phyloP scores from a whole-genome alignment of 352 stramenopile genomes.

The Pythium brachiatum region DNA sequence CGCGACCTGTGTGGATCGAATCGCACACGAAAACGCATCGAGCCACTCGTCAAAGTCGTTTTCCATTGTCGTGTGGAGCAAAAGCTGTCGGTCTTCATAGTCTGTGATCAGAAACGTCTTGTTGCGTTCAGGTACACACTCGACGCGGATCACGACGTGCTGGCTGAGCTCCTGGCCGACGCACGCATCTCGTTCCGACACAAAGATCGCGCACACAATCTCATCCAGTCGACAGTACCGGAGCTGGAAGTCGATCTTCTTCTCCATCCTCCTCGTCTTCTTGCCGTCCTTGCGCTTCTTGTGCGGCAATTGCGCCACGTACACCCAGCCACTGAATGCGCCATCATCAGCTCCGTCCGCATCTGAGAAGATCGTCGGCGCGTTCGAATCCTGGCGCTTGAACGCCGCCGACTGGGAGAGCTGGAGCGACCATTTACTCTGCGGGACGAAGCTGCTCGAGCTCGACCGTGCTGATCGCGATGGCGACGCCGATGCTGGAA shows the following conservation, averaged over 20 bases:
- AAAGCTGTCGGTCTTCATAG: conserved; percentile 40
- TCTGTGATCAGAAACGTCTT: conserved; percentile 45
- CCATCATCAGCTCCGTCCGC: not conserved
- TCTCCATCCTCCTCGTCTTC: not conserved
- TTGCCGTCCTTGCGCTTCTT: not conserved
- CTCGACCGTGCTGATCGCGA: not conserved
- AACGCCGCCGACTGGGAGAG: not conserved
- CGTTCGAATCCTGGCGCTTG: not conserved
- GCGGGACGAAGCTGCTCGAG: not conserved
- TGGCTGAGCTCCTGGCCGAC: conserved; percentile 15
- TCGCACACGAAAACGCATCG: conserved; percentile 33
- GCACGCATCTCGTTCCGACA: conserved; percentile 20
- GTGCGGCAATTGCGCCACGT: not conserved
- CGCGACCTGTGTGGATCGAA: conserved; percentile 36
- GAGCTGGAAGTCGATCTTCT: not conserved
- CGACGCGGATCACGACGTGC: conserved; percentile 42
- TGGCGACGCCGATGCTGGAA: not conserved
- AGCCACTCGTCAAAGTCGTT: conserved; percentile 52
- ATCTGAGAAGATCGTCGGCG: conserved; percentile 17
- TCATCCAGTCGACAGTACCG: conserved; percentile 19
- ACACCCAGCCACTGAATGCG: not conserved
- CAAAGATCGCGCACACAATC: conserved; percentile 44
- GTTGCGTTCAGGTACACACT: conserved; percentile 42
- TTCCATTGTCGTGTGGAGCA: conserved; percentile 37
- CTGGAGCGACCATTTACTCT: not conserved